Conservation (phyloP, 305 asterid species). For the Fraxinus floribunda region DNA sequence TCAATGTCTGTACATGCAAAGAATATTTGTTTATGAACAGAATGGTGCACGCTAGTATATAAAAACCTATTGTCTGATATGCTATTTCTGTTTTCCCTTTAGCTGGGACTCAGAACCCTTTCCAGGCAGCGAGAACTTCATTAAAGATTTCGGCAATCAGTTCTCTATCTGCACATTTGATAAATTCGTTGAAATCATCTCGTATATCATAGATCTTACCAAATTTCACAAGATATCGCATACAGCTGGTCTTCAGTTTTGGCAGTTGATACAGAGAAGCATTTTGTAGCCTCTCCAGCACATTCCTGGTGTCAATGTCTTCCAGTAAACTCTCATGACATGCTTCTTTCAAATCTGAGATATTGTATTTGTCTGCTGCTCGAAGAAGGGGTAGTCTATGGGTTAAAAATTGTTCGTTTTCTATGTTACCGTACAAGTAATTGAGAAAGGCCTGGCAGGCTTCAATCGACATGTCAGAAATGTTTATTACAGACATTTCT, state of each 20-base stretch:
- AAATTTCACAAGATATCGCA: conserved; percentile 79
- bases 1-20: conserved; percentile 11
- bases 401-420: conserved; percentile 51
- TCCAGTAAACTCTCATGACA: conserved; percentile 85
- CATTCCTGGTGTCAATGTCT: conserved; percentile 75
- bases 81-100: background rate
- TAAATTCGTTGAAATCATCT: conserved; percentile 62
- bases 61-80: background rate
- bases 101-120: conserved; percentile 53
- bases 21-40: conserved; percentile 24
- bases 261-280: conserved; percentile 72
- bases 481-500: conserved; percentile 62
- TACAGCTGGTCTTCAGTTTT: conserved; percentile 67
- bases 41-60: conserved; percentile 5
- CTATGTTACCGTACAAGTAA: conserved; percentile 72
- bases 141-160: conserved; percentile 60
- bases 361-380: conserved; percentile 87
- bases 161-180: conserved; percentile 76
- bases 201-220: conserved; percentile 79
- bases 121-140: conserved; percentile 83
- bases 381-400: conserved; percentile 75
- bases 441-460: conserved; percentile 71
- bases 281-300: conserved; percentile 79
- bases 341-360: conserved; percentile 72
- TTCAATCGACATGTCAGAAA: conserved; percentile 87